Evolutionary conservation across 306 rosid genomes (phyloP).

Genomic region (Pterocarpus macrocarpus): DNA sequence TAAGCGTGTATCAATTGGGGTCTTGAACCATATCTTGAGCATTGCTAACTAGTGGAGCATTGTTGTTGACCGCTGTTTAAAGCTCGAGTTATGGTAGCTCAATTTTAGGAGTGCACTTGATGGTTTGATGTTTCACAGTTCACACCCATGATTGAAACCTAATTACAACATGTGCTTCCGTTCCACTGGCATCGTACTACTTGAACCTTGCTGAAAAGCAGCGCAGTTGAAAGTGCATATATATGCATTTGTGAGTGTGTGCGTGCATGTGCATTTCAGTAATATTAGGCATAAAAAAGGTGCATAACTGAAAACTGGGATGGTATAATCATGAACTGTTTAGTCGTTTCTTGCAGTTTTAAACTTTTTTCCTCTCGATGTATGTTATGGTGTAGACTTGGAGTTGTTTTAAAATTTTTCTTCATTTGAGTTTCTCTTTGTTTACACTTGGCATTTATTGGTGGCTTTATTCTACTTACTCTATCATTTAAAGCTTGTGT

Average conservation of each 20-base stretch:
- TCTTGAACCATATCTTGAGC: not conserved
- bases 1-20: not conserved
- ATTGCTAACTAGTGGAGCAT: slow-evolving; percentile 21
- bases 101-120: slow-evolving; percentile 4
- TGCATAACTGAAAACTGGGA: slow-evolving; percentile 5
- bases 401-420: not conserved
- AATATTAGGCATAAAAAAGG: slow-evolving; percentile 21
- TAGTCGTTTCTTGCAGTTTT: not conserved
- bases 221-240: not conserved
- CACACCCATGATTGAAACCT: not conserved
- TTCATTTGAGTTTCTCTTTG: not conserved
- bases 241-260: slow-evolving; percentile 18
- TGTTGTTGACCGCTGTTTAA: not conserved
- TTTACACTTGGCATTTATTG: not conserved
- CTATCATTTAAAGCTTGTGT: slow-evolving; percentile 15
- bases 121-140: not conserved
- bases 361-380: not conserved
- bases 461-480: not conserved
- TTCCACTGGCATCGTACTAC: not conserved
- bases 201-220: slow-evolving; percentile 1
- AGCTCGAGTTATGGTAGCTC: slow-evolving; percentile 16
- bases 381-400: not conserved
- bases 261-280: slow-evolving; percentile 20
- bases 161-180: not conserved
- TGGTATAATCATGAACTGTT: slow-evolving; percentile 1